Percentiles rank a stretch among this genome's conserved stretches.
These are phyloP conservation scores for Rubia yunnanensis DNA, from an alignment of 257 asterid species.

Conservation along the genomic window DNA sequence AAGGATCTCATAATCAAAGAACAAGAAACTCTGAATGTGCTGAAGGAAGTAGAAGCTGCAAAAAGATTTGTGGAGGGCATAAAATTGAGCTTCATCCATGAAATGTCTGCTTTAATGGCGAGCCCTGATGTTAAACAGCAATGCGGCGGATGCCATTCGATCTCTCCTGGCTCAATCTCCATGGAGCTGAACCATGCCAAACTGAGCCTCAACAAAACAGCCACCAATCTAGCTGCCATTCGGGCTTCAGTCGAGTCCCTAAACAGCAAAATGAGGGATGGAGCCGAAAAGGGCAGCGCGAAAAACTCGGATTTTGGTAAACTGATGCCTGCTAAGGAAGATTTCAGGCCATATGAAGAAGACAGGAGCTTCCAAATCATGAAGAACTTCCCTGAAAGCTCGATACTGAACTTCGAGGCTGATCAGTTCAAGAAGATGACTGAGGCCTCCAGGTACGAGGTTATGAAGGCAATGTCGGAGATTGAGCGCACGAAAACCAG, in stretches of 20 bases:
- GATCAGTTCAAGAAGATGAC: constrained; percentile 86
- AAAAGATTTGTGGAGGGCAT: constrained; percentile 50
- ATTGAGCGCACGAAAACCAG: constrained; percentile 71
- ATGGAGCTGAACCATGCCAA: constrained; percentile 64
- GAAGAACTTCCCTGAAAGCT: constrained; percentile 5
- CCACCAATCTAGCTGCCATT: constrained; percentile 62
- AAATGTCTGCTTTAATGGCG: constrained; percentile 32
- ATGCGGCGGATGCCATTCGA: constrained; percentile 25
- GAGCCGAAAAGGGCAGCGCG: constrained; percentile 21
- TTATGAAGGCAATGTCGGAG: constrained; percentile 79
- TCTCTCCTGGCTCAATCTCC: constrained; percentile 45
- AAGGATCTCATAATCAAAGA: constrained; percentile 55
- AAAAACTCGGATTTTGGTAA: constrained; percentile 15
- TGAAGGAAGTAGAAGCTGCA: constrained; percentile 58
- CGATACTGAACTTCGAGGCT: constrained; percentile 38
- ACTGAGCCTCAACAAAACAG: constrained; percentile 52
- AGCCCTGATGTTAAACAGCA: constrained; percentile 25
- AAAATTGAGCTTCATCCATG: constrained; percentile 45
- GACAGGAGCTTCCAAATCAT: constrained; percentile 1
- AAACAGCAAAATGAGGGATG: constrained; percentile 48
- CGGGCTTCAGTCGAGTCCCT: constrained; percentile 77
- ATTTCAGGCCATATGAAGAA: no score
- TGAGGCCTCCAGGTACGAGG: constrained; percentile 83
- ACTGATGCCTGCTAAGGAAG: constrained; percentile 11
- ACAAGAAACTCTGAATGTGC: constrained; percentile 49